Conservation (phyloP, 768 basidiomycete genomes). For the Lactifluus pinguis region DNA sequence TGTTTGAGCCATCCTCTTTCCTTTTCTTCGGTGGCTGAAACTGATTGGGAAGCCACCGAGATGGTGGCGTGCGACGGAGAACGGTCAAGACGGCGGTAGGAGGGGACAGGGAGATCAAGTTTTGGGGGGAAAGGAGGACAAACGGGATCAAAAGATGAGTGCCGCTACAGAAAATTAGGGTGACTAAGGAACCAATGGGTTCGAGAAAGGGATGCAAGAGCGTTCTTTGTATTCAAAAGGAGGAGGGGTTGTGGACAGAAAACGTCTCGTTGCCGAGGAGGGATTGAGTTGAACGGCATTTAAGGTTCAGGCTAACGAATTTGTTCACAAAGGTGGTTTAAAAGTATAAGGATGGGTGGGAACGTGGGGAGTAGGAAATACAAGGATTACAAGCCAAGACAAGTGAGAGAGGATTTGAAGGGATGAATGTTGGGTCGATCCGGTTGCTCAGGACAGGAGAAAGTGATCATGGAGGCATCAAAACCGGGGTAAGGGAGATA, state of each 20-base stretch:
- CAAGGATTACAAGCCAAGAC: not conserved
- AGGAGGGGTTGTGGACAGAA: not conserved
- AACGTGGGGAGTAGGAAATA: not conserved
- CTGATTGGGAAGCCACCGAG: not conserved
- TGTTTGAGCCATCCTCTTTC: not conserved
- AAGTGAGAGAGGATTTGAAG: not conserved
- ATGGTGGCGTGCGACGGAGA: not conserved
- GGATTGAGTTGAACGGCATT: not conserved
- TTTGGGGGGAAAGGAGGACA: not conserved
- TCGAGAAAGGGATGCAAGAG: not conserved
- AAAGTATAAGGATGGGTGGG: not conserved
- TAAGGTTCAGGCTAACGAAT: not conserved
- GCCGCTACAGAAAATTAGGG: not conserved
- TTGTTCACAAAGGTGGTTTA: not conserved
- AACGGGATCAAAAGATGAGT: not conserved
- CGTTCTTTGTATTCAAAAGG: not conserved
- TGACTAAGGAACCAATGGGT: not conserved
- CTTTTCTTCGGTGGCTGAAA: not conserved
- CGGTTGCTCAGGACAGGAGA: not conserved
- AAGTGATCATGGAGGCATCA: not conserved
- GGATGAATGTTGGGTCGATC: not conserved
- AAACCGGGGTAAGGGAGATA: not conserved
- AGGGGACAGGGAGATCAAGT: not conserved
- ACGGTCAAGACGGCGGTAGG: not conserved
- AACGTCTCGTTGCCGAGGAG: not conserved